phyloP scores from a whole-genome alignment of 768 basidiomycete species.

The Mycena venus region DNA sequence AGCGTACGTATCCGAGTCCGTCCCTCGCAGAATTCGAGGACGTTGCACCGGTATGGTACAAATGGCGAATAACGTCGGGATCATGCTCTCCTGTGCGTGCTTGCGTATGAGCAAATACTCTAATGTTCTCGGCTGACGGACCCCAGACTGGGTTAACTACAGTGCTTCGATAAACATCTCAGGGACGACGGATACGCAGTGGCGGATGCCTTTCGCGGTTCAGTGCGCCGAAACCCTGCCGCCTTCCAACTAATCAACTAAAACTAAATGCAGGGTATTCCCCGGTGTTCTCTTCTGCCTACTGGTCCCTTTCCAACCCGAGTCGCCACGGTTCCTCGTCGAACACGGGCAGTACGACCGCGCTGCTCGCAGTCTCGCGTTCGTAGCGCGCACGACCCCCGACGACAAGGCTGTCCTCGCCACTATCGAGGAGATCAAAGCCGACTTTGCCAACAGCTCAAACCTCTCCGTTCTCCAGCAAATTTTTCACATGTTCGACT shows the following conservation, averaged over 20 bases:
- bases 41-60: conserved; percentile 63
- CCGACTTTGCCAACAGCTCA: conserved; percentile 51
- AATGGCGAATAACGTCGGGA: conserved; percentile 51
- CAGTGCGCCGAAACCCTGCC: conserved; percentile 45
- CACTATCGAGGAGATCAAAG: conserved; percentile 62
- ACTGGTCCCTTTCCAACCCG: conserved; percentile 63
- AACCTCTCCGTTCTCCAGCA: conserved; percentile 47
- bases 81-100: conserved; percentile 53
- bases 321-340: conserved; percentile 70
- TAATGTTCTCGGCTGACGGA: not conserved
- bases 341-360: conserved; percentile 58
- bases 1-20: conserved; percentile 65
- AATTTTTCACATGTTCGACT: conserved; percentile 58
- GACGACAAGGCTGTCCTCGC: conserved; percentile 51
- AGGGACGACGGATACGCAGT: conserved; percentile 55
- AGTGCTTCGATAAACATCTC: conserved; percentile 53
- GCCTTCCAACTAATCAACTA: not conserved
- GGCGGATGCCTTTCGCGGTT: conserved; percentile 66
- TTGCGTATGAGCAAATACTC: not conserved
- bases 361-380: conserved; percentile 59
- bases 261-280: conserved; percentile 47
- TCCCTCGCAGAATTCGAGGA: conserved; percentile 62
- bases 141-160: conserved; percentile 63
- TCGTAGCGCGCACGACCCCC: conserved; percentile 43
- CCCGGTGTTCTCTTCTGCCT: conserved; percentile 64